phyloP scores from a whole-genome alignment of 768 basidiomycete genomes.

The Phanerodontia chrysosporium region DNA sequence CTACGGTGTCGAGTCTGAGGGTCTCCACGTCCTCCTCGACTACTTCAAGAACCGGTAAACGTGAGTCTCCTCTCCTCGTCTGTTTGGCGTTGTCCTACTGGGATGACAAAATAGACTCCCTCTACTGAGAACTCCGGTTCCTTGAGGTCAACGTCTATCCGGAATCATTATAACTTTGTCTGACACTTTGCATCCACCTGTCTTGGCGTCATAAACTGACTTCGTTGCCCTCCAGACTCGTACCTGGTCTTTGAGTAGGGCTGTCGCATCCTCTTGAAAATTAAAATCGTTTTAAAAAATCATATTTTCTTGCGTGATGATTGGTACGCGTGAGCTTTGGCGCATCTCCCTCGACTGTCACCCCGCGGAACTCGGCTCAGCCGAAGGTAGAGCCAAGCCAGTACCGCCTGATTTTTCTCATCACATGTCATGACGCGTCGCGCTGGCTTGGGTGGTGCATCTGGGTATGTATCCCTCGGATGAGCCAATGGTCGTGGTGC shows the following conservation, averaged over 20 bases:
- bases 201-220: neutral
- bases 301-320: neutral
- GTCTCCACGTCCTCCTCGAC: slow-evolving; percentile 87
- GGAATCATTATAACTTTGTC: slow-evolving; percentile 81
- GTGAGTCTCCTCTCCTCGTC: slow-evolving; percentile 24
- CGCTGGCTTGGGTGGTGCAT: neutral
- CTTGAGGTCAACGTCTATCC: slow-evolving; percentile 78
- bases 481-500: neutral
- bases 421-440: neutral
- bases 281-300: neutral
- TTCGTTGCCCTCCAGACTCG: neutral
- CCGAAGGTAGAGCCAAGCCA: too few species aligned
- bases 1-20: slow-evolving; percentile 93
- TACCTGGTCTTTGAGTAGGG: neutral
- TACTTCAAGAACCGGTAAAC: slow-evolving; percentile 91
- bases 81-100: slow-evolving; percentile 10
- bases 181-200: slow-evolving; percentile 37
- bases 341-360: too few species aligned
- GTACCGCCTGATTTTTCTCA: too few species aligned
- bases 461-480: neutral
- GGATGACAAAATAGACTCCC: slow-evolving; percentile 93
- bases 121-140: slow-evolving; percentile 68
- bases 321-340: too few species aligned
- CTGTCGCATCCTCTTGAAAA: neutral
- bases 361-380: too few species aligned